Evolutionary conservation across 192 early-diverging fungal species (phyloP).

Genomic region (Dispira simplex): DNA sequence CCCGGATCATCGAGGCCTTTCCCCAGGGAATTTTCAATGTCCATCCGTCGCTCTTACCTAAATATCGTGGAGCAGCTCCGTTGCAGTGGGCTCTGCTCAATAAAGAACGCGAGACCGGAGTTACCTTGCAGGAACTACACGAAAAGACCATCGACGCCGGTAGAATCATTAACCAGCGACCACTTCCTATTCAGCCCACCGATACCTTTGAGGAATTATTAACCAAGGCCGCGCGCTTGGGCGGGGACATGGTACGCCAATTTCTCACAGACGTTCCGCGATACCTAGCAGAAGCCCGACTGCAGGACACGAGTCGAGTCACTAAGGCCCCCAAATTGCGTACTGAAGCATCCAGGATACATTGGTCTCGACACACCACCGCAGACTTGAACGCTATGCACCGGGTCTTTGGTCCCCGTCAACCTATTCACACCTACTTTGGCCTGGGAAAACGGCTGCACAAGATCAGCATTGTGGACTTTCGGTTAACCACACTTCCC

Average conservation of each 20-base stretch:
- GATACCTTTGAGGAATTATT: neutral
- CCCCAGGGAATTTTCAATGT: conserved; percentile 62
- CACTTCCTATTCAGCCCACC: conserved; percentile 25
- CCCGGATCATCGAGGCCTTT: conserved; percentile 50
- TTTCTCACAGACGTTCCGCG: neutral
- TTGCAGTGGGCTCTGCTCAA: conserved; percentile 74
- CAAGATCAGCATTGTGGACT: neutral
- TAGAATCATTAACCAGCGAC: conserved; percentile 53
- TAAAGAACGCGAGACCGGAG: conserved; percentile 53
- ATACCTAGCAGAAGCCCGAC: conserved; percentile 21
- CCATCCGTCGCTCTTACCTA: conserved; percentile 87
- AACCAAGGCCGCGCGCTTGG: neutral
- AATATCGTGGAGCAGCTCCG: conserved; percentile 87
- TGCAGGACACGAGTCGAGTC: conserved; percentile 18
- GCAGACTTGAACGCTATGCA: neutral
- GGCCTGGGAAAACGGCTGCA: neutral
- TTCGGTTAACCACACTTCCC: neutral
- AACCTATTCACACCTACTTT: neutral
- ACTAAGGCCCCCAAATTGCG: conserved; percentile 12
- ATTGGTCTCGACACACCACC: neutral
- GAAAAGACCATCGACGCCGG: conserved; percentile 71
- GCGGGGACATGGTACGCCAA: neutral
- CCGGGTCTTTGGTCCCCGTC: neutral
- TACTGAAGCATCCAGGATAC: neutral
- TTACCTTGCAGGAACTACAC: conserved; percentile 78